phyloP scores from a whole-genome alignment of 495 filamentous ascomycete genomes.

The Chaetomium fimeti region DNA sequence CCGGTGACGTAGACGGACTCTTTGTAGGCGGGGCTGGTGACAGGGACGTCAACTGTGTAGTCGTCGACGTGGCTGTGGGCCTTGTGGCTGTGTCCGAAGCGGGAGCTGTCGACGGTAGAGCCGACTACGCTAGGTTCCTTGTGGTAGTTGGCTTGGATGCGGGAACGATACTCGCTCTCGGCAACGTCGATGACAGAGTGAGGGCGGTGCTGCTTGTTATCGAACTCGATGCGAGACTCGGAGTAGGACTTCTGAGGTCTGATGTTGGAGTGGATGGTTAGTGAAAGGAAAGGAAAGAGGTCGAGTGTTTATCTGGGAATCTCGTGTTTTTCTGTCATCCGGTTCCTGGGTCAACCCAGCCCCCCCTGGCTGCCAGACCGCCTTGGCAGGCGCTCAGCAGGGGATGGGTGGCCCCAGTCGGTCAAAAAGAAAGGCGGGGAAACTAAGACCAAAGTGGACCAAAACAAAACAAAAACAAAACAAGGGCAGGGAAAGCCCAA shows the following conservation, averaged over 20 bases:
- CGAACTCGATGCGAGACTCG: conserved; percentile 64
- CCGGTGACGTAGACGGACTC: conserved; percentile 43
- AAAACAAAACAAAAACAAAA: conserved; percentile 24
- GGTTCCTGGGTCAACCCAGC: conserved; percentile 37
- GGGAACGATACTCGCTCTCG: conserved; percentile 82
- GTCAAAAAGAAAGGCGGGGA: conserved; percentile 13
- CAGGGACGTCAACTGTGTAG: conserved; percentile 51
- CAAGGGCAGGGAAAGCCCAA: neutral
- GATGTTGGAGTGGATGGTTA: conserved; percentile 37
- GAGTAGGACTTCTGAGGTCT: conserved; percentile 55
- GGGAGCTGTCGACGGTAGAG: conserved; percentile 50
- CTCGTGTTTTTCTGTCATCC: neutral
- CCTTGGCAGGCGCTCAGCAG: conserved; percentile 20
- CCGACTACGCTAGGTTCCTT: conserved; percentile 52
- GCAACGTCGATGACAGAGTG: conserved; percentile 69
- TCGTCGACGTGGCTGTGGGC: conserved; percentile 44
- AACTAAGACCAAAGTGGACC: conserved; percentile 4
- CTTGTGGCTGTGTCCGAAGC: conserved; percentile 35
- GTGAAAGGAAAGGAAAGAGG: neutral
- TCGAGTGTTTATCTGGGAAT: neutral
- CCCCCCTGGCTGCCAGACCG: conserved; percentile 17
- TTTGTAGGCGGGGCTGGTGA: conserved; percentile 32
- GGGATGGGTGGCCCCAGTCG: conserved; percentile 8
- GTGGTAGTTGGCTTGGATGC: conserved; percentile 67
- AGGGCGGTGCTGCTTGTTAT: conserved; percentile 51